Base-by-base conservation (phyloP, 108 stramenopile species). In the Fistulifera solaris region DNA sequence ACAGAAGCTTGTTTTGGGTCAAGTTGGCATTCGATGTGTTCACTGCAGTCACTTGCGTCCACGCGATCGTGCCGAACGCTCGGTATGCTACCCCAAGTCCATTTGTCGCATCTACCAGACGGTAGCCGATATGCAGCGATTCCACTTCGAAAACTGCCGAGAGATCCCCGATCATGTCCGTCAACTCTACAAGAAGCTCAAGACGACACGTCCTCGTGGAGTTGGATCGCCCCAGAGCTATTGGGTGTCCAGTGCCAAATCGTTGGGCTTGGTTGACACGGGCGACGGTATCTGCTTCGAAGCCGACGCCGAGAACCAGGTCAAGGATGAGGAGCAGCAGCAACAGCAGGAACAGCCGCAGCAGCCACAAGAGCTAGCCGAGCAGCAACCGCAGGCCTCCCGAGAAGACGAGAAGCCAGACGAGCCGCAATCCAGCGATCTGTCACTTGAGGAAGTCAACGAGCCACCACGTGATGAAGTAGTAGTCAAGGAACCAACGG, bases 171-270 rank as follows among this genome's bases (percentile, higher is more conserved):
- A 55, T 0, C 65, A 69, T 46, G 82, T 80, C 18, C 69, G 80
- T 42, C 61, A 76, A 41, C 62, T 73, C 23, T 92, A 92, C 71
- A 80, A 78, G 57, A 62, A 67, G 26, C 53, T 92, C 27, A 88
- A 92, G 62, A 92, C 90, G 15, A 92, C 85, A n/a, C 65, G 89
- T 53, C 82, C 83, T 10, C 74, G 86, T 19, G 90, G 84, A n/a
- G 70, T 73, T 31, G 90, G 81, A 0, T 83, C 76, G 58, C 90
- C 89, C 6, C 90, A 92, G 63, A 73, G 71, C 18, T 92, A 92
- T 59, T 92, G 90, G 90, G 68, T 83, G 45, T 75, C 81, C 62
- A 80, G 78, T 43, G 90, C 90, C 52, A 80, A 81, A 27, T 57
- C 80, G 10, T 56, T 92, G 57, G 78, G 83, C 42, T 76, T 92